Conservation (phyloP, 176 grass and related monocot genomes). For the Carex littledalei region DNA sequence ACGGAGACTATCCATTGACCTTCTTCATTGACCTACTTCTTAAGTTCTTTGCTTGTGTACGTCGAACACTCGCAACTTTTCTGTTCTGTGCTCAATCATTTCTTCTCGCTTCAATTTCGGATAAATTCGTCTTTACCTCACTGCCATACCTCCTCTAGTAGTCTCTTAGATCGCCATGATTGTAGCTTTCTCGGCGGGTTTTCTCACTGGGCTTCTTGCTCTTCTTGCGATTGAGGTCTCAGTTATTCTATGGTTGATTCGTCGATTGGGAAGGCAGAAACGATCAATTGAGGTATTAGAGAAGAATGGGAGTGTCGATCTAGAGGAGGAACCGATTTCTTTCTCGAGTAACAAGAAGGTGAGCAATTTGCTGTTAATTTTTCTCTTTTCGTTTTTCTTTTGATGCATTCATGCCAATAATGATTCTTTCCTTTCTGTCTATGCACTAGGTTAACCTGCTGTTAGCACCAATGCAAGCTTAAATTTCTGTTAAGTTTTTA, state of each 20-base stretch:
- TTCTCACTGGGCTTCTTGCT: constrained; percentile 44
- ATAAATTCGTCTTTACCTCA: background rate
- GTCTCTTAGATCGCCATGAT: constrained; percentile 27
- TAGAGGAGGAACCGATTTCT: constrained; percentile 39
- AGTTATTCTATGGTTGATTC: constrained; percentile 28
- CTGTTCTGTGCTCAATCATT: background rate
- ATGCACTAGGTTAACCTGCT: background rate
- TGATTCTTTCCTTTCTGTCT: background rate
- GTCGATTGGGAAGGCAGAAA: constrained; percentile 39
- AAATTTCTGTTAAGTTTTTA: background rate
- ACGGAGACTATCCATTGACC: too few species aligned
- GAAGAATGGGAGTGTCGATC: constrained; percentile 24
- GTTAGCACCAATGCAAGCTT: background rate
- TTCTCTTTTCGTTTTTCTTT: background rate
- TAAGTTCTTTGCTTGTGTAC: background rate
- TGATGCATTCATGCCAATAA: background rate
- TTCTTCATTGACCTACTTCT: background rate
- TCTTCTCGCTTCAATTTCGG: background rate
- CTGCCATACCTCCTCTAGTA: background rate
- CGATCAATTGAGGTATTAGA: background rate
- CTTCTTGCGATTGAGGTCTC: constrained; percentile 45
- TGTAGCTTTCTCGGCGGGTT: constrained; percentile 49
- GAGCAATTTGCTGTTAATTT: background rate
- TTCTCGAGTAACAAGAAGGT: constrained; percentile 67
- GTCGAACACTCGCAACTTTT: background rate